phyloP scores from a whole-genome alignment of 805 yeast genomes.

The Candida ovalis region DNA sequence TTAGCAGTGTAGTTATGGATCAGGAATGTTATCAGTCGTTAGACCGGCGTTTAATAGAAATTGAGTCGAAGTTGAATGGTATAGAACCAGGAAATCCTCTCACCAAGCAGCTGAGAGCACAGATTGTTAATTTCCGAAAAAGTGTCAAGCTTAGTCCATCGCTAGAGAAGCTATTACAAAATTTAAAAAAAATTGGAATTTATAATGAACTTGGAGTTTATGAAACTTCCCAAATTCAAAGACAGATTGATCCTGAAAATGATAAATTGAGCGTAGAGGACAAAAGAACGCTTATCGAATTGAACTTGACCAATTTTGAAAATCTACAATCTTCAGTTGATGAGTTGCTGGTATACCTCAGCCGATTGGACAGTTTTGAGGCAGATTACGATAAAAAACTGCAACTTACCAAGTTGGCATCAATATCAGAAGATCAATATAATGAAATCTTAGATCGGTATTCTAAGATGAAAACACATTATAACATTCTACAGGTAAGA shows the following conservation, averaged over 20 bases:
- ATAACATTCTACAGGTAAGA: conserved; percentile 13
- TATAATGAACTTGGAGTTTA: conserved; percentile 5
- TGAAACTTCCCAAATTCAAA: background rate
- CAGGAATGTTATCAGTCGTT: conserved; percentile 7
- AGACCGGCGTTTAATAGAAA: conserved; percentile 9
- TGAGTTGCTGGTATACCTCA: conserved; percentile 7
- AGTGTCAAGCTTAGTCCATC: conserved; percentile 6
- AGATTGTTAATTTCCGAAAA: conserved; percentile 1
- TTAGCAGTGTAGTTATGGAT: background rate
- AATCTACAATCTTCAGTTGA: conserved; percentile 8
- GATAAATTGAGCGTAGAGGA: conserved; percentile 7
- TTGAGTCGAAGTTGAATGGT: conserved; percentile 14
- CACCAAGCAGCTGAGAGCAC: conserved; percentile 5
- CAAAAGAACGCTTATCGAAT: conserved; percentile 10
- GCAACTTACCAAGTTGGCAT: conserved; percentile 5
- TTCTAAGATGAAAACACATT: conserved; percentile 3
- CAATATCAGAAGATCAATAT: conserved; percentile 2
- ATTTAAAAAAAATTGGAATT: conserved; percentile 7
- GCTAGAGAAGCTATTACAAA: conserved; percentile 4
- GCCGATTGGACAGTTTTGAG: conserved; percentile 7
- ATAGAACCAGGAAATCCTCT: conserved; percentile 2
- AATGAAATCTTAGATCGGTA: conserved; percentile 9
- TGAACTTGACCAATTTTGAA: conserved; percentile 9
- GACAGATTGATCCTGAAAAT: background rate
- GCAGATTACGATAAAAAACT: conserved; percentile 8